These are phyloP conservation scores for Annulohypoxylon maeteangense DNA, from an alignment of 495 filamentous ascomycete genomes.

Conservation along the genomic window DNA sequence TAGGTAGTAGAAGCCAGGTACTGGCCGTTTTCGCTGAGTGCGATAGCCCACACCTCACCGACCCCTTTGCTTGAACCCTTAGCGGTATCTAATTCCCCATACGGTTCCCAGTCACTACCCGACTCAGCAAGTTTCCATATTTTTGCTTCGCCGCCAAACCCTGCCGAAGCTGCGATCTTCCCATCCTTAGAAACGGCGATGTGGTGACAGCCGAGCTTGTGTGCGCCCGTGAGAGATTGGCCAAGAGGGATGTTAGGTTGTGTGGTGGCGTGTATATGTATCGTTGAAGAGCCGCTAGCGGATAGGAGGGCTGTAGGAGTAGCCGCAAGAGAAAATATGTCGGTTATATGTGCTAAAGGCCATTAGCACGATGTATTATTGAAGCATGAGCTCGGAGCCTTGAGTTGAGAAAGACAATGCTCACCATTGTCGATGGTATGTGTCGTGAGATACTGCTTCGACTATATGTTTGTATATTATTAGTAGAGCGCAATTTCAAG, in stretches of 20 bases:
- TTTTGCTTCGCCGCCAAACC: constrained; percentile 87
- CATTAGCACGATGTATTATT: constrained; percentile 22
- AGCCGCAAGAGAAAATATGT: constrained; percentile 91
- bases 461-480: constrained; percentile 62
- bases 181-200: constrained; percentile 75
- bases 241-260: constrained; percentile 75
- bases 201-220: constrained; percentile 91
- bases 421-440: constrained; percentile 89
- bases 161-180: constrained; percentile 77
- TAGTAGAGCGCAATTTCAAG: neutral
- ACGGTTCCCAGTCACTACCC: constrained; percentile 57
- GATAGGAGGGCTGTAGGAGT: constrained; percentile 81
- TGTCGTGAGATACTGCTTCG: constrained; percentile 95
- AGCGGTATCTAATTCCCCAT: constrained; percentile 48
- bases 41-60: constrained; percentile 85
- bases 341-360: constrained; percentile 77
- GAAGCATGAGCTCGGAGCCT: constrained; percentile 10
- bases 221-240: constrained; percentile 79
- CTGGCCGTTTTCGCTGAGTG: constrained; percentile 81
- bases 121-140: constrained; percentile 73
- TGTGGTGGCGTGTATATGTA: constrained; percentile 79
- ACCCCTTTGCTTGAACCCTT: constrained; percentile 55
- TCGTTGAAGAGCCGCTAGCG: constrained; percentile 79
- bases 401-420: constrained; percentile 29
- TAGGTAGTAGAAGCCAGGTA: constrained; percentile 84